phyloP scores from a whole-genome alignment of 768 basidiomycete genomes.

The Podaxis rugospora region DNA sequence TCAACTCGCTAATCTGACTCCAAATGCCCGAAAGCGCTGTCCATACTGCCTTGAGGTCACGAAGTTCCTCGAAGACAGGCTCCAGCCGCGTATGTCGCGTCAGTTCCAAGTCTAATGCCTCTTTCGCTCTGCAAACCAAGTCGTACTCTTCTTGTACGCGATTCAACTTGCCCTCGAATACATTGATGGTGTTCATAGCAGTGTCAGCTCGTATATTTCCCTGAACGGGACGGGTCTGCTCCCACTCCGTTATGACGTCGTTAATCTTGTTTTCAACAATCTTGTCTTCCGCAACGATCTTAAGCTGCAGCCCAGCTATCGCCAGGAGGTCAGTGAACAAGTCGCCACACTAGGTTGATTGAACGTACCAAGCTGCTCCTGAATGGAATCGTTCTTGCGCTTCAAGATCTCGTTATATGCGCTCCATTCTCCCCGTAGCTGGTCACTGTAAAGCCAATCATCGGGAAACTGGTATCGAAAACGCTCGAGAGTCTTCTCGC shows the following conservation, averaged over 20 bases:
- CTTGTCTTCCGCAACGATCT: conserved; percentile 99
- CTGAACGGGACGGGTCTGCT: conserved; percentile 92
- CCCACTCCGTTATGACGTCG: conserved; percentile 91
- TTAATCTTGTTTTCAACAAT: conserved; percentile 95
- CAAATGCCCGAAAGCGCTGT: conserved; percentile 97
- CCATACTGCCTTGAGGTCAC: conserved; percentile 98
- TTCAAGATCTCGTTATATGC: conserved; percentile 97
- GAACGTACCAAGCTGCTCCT: conserved; percentile 90
- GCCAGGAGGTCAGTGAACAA: not conserved
- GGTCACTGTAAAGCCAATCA: conserved; percentile 98
- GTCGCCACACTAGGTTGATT: not conserved
- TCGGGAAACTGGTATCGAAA: conserved; percentile 96
- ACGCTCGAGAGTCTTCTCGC: conserved; percentile 95
- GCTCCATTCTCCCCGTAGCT: conserved; percentile 96
- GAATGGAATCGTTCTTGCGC: conserved; percentile 96
- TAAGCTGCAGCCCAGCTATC: conserved; percentile 94
- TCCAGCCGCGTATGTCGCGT: conserved; percentile 86
- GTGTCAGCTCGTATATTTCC: conserved; percentile 95
- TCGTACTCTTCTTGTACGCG: conserved; percentile 94
- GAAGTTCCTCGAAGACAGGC: conserved; percentile 91
- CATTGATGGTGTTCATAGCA: conserved; percentile 93
- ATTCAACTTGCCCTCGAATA: conserved; percentile 88
- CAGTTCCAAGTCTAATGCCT: conserved; percentile 91
- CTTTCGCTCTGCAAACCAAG: conserved; percentile 93
- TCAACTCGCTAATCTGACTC: conserved; percentile 85